Percentiles rank a stretch among this genome's conserved stretches.
phyloP scores from a whole-genome alignment of 106 monocot genomes.

The Triglochin maritima region DNA sequence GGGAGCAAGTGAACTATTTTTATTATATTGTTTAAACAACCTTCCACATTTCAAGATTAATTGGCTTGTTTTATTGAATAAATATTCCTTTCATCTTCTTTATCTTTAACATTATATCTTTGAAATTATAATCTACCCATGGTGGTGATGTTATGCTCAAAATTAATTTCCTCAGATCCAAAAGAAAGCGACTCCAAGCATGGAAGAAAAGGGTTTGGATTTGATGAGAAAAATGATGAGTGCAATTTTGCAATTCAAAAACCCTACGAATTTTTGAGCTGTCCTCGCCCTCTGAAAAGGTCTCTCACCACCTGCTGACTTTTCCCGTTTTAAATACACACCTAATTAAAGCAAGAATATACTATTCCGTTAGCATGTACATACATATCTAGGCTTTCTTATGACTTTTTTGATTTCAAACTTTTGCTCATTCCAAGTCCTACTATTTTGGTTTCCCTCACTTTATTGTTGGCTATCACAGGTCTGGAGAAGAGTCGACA shows the following conservation, averaged over 20 bases:
- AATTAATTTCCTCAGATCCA: neutral
- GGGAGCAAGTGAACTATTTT: no score
- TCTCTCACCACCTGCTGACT: constrained; percentile 11
- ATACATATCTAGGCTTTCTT: neutral
- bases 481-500: neutral
- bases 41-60: neutral
- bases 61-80: neutral
- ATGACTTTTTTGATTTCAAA: neutral
- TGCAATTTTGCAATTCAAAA: neutral
- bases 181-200: neutral
- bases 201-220: neutral
- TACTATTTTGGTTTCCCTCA: neutral
- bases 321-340: neutral
- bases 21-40: no score
- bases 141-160: neutral
- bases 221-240: neutral
- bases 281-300: constrained; percentile 45
- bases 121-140: neutral
- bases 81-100: neutral
- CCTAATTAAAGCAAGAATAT: neutral
- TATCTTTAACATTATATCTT: neutral
- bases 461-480: neutral
- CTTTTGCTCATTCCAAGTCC: neutral
- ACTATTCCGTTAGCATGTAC: neutral
- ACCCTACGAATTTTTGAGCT: constrained; percentile 17